phyloP scores from a whole-genome alignment of 768 basidiomycete genomes.

The Rhizopogon roseolus region DNA sequence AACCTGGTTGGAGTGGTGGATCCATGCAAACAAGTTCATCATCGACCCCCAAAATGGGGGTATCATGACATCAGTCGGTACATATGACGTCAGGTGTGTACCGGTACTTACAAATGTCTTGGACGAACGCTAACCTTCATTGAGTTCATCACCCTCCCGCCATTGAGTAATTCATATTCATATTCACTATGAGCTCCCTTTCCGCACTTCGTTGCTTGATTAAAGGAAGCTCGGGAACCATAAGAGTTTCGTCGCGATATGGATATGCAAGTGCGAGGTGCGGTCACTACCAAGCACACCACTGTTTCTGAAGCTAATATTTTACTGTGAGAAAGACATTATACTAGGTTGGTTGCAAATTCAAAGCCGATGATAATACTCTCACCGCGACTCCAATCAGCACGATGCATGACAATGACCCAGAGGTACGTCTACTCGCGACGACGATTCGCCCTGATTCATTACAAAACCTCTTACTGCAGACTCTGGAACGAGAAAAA shows the following conservation, averaged over 20 bases:
- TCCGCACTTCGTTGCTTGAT: not conserved
- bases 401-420: conserved; percentile 57
- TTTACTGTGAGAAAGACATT: not conserved
- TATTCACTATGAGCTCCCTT: not conserved
- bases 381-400: conserved; percentile 16
- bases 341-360: not conserved
- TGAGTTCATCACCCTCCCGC: not conserved
- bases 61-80: not conserved
- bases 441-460: not conserved
- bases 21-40: too few relatives aligned
- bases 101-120: not conserved
- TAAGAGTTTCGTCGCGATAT: not conserved
- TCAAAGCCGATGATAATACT: not conserved
- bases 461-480: not conserved
- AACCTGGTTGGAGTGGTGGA: too few relatives aligned
- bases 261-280: not conserved
- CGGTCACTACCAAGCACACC: not conserved
- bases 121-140: not conserved
- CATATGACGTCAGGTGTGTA: not conserved
- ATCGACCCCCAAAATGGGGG: not conserved
- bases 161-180: not conserved
- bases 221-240: not conserved
- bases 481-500: conserved; percentile 53
- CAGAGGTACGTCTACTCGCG: conserved; percentile 33
- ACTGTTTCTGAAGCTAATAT: not conserved